A percentile compares a stretch with the other conserved stretches of the same genome.
Evolutionary conservation across 2,329 filamentous ascomycete species (phyloP).

Genomic region (Curvularia spicifera): DNA sequence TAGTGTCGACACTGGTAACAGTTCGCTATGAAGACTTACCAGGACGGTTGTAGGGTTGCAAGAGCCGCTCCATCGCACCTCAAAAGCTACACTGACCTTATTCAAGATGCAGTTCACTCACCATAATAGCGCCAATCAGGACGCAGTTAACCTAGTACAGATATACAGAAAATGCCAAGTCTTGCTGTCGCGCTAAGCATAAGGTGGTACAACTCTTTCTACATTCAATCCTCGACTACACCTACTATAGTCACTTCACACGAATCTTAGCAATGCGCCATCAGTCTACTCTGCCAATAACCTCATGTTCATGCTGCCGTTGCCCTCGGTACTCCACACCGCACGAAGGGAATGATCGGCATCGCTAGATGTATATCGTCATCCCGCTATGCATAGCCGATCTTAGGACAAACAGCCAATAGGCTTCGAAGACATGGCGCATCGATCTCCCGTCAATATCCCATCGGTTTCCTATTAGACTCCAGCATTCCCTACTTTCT

Average conservation of each 20-base stretch:
- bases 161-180: not conserved
- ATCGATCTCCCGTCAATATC: constrained; percentile 6
- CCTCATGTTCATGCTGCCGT: not conserved
- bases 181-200: not conserved
- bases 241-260: not conserved
- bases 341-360: constrained; percentile 20
- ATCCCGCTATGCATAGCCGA: constrained; percentile 20
- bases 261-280: not conserved
- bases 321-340: constrained; percentile 6
- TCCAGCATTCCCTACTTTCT: not conserved
- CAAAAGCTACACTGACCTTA: not conserved
- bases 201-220: not conserved
- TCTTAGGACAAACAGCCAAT: constrained; percentile 4
- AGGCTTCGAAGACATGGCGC: not conserved
- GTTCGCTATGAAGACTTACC: not conserved
- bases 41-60: not conserved
- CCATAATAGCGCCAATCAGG: not conserved
- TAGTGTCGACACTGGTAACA: not conserved
- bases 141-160: not conserved
- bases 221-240: not conserved
- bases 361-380: constrained; percentile 20
- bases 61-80: not conserved
- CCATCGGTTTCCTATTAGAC: not conserved
- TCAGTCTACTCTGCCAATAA: not conserved
- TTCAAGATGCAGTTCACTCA: not conserved